Base-by-base conservation (phyloP, 163 green algal species). In the Prototheca cutis region DNA sequence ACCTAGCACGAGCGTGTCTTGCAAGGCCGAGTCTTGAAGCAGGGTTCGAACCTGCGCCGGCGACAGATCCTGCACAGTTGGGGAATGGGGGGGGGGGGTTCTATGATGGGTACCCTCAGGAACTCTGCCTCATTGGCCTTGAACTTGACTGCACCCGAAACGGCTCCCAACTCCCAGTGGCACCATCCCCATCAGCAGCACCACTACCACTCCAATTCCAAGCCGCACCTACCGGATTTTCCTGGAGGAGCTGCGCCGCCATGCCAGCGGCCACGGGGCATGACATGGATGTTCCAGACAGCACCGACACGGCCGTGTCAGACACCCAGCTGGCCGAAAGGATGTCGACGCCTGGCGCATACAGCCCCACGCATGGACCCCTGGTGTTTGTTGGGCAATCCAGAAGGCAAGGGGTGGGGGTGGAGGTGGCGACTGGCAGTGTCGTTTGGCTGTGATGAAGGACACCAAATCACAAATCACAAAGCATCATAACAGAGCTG, bases 351-450 rank as follows among this genome's bases (percentile, higher is more conserved):
- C 85, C 85, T 0, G 85, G 85, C 4, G 84, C 85, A 62, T 78
- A 83, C n/a, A 93, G 59, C 52, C 87, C 80, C 55, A 93, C 76
- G 70, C 85, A 93, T 6, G 68, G 51, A 8, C 84, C 84, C 17
- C 75, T 73, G 55, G 29, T 34, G 28, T 8, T 3, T 23, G 53
- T 32, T n/a, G 10, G 33, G 33, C 1, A 25, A 40, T 45, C n/a
- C n/a, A n/a, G n/a, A n/a, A n/a, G n/a, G n/a, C n/a, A n/a, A n/a
- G n/a, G n/a, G n/a, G n/a, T n/a, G n/a, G n/a, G n/a, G n/a, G n/a
- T n/a, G n/a, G n/a, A n/a, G n/a, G n/a, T n/a, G n/a, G n/a, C n/a
- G n/a, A n/a, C n/a, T n/a, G n/a, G n/a, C n/a, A n/a, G n/a, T n/a
- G n/a, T n/a, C n/a, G n/a, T n/a, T n/a, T n/a, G n/a, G n/a, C n/a